Base-by-base conservation (phyloP, 495 filamentous ascomycete genomes). In the Penicillium simplicissimum region DNA sequence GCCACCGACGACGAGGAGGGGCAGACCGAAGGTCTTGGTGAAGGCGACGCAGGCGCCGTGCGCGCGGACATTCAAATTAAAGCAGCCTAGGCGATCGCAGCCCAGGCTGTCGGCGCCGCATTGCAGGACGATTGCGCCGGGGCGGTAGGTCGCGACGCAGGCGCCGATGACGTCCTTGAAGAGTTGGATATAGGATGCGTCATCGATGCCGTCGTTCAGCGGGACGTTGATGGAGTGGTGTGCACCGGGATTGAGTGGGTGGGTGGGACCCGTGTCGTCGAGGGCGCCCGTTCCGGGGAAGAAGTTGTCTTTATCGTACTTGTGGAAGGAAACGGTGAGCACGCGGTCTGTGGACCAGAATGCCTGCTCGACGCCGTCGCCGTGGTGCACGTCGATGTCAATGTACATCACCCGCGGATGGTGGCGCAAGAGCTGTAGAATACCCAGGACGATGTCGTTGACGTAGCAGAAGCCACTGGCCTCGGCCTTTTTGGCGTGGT, bases 331-430 rank as follows among this genome's bases (percentile, higher is more conserved):
- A 21, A 97, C 86, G 0, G 94, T 98, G 81, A 97, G 89, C 63
- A 98, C 94, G 51, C 94, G 91, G 70, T 97, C 93, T 33, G 93
- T 96, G 15, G 92, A 95, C 79, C 92, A 96, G 76, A 98, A 98
- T 3, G 94, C 94, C 74, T 97, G 91, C 73, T 98, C 93, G 42
- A 98, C 94, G 59, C 94, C 94, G 71, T 98, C 94, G 64, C 94
- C 94, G 66, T 98, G 94, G 77, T 98, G 94, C 11, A 98, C 94
- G 73, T 98, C 94, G 66, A 98, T 97, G 71, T 98, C 94, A 63
- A 98, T 90, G 77, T 98, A 98, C 61, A 98, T 89, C 28, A 98
- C 93, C 65, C 94, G 89, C 60, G 91, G 88, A 69, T 96, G 89
- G 69, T 93, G 82, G 19, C 91, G 89, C 17, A 98, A 81, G 8